phyloP scores from a whole-genome alignment of 768 basidiomycete species.

The Suillus subalutaceus region DNA sequence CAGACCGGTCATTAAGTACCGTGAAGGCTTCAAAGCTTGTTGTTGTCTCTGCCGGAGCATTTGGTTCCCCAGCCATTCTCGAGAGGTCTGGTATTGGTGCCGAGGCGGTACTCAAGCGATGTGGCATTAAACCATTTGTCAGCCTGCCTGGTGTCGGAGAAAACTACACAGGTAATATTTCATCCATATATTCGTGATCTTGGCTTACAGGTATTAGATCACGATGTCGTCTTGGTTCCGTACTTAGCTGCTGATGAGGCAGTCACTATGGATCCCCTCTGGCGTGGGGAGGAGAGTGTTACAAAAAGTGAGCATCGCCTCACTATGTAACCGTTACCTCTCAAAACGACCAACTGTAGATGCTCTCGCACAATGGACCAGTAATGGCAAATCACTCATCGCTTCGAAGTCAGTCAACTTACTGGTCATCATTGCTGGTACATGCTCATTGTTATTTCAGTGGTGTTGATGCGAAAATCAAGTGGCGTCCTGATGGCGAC shows the following conservation, averaged over 20 bases:
- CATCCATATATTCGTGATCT: background rate
- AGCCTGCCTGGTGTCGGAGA: constrained; percentile 79
- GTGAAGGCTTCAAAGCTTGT: constrained; percentile 47
- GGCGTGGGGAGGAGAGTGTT: constrained; percentile 41
- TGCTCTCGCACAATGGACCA: constrained; percentile 36
- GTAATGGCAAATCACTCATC: constrained; percentile 49
- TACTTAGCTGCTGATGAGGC: constrained; percentile 49
- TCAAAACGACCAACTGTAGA: constrained; percentile 26
- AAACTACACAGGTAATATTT: constrained; percentile 53
- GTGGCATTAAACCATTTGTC: constrained; percentile 52
- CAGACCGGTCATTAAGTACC: constrained; percentile 25
- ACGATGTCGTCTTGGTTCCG: constrained; percentile 27
- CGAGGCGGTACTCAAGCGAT: constrained; percentile 44
- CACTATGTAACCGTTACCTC: constrained; percentile 16
- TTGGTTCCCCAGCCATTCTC: constrained; percentile 58
- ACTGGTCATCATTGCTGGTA: background rate
- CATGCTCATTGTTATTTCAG: constrained; percentile 29
- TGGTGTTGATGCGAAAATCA: constrained; percentile 57
- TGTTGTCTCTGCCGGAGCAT: constrained; percentile 53
- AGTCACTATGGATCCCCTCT: constrained; percentile 52
- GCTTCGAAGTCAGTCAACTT: constrained; percentile 52
- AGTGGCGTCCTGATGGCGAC: constrained; percentile 51
- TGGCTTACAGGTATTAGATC: constrained; percentile 25
- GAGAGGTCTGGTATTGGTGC: constrained; percentile 73
- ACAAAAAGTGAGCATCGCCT: constrained; percentile 40